Evolutionary conservation across 257 asterid species (phyloP).

Genomic region (Gynochthodes officinalis): DNA sequence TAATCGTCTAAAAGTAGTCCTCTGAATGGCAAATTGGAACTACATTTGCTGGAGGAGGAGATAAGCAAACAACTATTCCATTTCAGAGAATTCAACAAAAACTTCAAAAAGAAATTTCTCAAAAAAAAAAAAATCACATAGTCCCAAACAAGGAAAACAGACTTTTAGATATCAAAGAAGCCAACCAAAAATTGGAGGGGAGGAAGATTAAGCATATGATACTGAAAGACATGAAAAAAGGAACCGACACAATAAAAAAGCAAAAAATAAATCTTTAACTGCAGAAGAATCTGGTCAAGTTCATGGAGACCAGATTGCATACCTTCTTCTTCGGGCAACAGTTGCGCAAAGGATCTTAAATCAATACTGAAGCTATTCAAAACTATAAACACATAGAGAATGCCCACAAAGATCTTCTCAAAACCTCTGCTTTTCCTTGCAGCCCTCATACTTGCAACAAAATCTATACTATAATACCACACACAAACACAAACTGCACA

Average conservation of each 20-base stretch:
- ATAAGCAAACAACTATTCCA: not conserved
- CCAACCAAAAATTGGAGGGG: not conserved
- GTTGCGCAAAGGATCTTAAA: not conserved
- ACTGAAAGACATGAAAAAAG: not conserved
- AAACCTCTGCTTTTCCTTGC: conserved; percentile 1
- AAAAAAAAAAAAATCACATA: no score
- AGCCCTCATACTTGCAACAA: not conserved
- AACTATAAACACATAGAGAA: not conserved
- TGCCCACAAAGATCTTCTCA: not conserved
- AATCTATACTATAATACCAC: no score
- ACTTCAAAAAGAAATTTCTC: not conserved
- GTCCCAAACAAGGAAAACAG: not conserved
- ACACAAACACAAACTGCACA: not conserved
- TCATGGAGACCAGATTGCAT: no score
- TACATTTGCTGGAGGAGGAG: not conserved
- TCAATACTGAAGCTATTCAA: not conserved
- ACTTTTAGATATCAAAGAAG: not conserved
- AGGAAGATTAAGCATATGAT: not conserved
- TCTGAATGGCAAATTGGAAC: not conserved
- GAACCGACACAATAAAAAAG: not conserved
- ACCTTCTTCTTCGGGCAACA: conserved; percentile 2
- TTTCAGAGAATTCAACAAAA: not conserved
- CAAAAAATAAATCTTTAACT: not conserved
- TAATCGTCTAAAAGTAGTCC: not conserved
- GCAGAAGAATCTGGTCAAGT: no score